Conservation (phyloP, 257 asterid genomes). For the Solanum lycopersicoides region DNA sequence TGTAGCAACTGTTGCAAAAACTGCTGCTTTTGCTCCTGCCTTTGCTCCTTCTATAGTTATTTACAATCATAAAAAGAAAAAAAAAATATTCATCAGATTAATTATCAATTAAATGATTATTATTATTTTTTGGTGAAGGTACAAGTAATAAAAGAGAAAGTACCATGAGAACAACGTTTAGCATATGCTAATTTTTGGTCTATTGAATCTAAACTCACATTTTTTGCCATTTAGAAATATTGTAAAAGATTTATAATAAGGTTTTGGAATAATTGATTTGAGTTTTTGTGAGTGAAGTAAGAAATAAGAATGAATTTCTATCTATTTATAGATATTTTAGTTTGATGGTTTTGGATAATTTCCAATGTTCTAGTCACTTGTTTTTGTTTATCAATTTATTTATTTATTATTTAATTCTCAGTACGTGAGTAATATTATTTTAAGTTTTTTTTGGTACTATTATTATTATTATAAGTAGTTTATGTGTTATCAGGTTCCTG, state of each 20-base stretch:
- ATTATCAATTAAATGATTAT: not conserved
- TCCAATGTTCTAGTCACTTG: conserved; percentile 9
- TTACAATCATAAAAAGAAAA: not conserved
- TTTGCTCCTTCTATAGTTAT: conserved; percentile 47
- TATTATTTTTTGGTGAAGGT: too few species aligned
- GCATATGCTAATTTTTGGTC: conserved; percentile 69
- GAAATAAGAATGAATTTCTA: not conserved
- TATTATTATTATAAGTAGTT: not conserved
- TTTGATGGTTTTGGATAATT: conserved; percentile 26
- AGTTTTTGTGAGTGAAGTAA: not conserved
- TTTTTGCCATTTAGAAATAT: conserved; percentile 16
- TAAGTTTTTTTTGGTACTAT: not conserved
- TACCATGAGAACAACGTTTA: conserved; percentile 76
- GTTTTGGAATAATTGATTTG: not conserved
- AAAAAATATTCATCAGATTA: not conserved
- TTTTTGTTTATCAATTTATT: not conserved
- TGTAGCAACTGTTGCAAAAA: conserved; percentile 60
- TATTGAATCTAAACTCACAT: conserved; percentile 28
- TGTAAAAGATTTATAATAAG: too few species aligned
- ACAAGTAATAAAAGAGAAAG: not conserved
- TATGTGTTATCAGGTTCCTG: not conserved
- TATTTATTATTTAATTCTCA: not conserved
- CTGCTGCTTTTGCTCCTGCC: conserved; percentile 88
- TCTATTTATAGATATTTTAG: conserved; percentile 4
- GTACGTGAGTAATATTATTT: not conserved